Evolutionary conservation across 257 asterid genomes (phyloP), one percentile per base, ranked within the genome.

Genomic region (Scutellaria minor): DNA sequence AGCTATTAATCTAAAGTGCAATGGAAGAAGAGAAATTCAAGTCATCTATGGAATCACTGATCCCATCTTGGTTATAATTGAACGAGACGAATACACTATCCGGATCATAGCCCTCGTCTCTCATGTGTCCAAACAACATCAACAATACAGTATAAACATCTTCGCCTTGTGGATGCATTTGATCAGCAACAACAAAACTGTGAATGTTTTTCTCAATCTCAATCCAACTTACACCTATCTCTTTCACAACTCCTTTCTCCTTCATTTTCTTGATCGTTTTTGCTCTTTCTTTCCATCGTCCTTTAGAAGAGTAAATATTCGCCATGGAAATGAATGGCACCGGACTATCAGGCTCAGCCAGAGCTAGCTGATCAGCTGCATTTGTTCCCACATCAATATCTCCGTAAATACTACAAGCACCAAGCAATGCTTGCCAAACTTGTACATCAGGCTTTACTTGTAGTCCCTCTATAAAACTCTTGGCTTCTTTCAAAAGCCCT

Each of bases 361-460:
- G 51, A 41, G 87, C 85, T 64, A 93, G 81, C 81, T 73, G 79
- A 7, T 85, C 88, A 40, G 96, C 93, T 7, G 98, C 98, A 27
- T 87, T 87, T 59, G 74, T 83, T 41, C 97, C 99, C 58, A 83
- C 80, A 45, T 84, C 87, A 51, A 84, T 61, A 71, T 91, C 84
- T 5, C 87, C 83, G 50, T 82, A 80, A 51, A 89, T 78, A 39
- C 90, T 62, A 66, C 93, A 88, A 66, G 96, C 93, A 18, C 95
- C 97, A 9, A 94, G 96, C 65, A 94, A 79, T 46, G 98, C 79
- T 79, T 94, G 96, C 99, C 97, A 94, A 64, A 91, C 80, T 40
- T 78, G 83, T 46, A 63, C 85, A 63, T 79, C 84, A 5, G 99
- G 89, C 78, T 84, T 79, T 57, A 83, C 82, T 1, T 83, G 83